Percentiles rank a stretch among this genome's conserved stretches.
These are phyloP conservation scores for Exophiala spinifera DNA, from an alignment of 2,329 filamentous ascomycete species.

Conservation along the genomic window DNA sequence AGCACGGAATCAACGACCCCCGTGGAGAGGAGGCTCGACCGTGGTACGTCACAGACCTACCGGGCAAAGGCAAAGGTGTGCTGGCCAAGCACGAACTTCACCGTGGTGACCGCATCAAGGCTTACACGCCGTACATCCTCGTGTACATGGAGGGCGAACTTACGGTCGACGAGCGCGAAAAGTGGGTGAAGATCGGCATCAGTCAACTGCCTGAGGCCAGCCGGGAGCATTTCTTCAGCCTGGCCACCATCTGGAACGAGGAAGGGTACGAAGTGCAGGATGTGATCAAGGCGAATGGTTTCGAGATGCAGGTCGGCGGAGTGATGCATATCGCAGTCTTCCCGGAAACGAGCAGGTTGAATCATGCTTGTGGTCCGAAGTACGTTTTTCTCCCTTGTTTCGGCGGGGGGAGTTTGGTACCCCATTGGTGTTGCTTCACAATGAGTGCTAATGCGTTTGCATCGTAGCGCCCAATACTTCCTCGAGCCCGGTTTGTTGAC, in stretches of 20 bases:
- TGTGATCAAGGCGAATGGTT: conserved; percentile 25
- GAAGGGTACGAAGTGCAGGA: conserved; percentile 19
- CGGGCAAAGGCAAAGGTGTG: conserved; percentile 20
- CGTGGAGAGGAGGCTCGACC: neutral
- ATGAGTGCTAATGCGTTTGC: neutral
- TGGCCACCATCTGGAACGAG: conserved; percentile 20
- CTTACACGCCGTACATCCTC: conserved; percentile 22
- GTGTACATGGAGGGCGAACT: conserved; percentile 22
- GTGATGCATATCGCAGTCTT: conserved; percentile 23
- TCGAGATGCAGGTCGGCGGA: conserved; percentile 23
- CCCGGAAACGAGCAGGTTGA: conserved; percentile 22
- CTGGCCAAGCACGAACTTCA: conserved; percentile 16
- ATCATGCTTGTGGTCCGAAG: conserved; percentile 26
- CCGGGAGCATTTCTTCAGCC: conserved; percentile 9
- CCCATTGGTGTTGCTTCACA: too few relatives aligned
- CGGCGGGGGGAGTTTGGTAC: too few relatives aligned
- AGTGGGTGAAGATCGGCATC: conserved; percentile 17
- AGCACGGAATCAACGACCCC: conserved; percentile 11
- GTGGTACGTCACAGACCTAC: conserved; percentile 14
- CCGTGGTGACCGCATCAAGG: conserved; percentile 16
- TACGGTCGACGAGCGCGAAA: conserved; percentile 14
- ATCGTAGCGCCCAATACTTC: conserved; percentile 20
- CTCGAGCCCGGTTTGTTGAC: conserved; percentile 15
- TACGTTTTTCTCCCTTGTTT: conserved; percentile 6
- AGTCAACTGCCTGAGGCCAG: conserved; percentile 19